Conservation (phyloP, 305 asterid genomes). For the Salvia sclarea region DNA sequence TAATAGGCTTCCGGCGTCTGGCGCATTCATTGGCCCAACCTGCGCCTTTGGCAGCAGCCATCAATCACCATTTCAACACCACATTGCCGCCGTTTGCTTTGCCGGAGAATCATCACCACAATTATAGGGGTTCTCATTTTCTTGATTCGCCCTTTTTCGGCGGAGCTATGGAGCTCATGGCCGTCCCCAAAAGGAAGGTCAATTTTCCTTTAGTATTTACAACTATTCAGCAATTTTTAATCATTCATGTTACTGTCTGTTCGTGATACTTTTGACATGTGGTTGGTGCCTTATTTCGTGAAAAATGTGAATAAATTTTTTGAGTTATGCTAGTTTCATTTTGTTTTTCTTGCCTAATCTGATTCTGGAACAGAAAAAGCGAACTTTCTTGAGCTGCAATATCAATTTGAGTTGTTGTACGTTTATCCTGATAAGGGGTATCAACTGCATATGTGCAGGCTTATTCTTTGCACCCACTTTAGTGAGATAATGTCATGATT, state of each 20-base stretch:
- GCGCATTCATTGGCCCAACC: constrained; percentile 54
- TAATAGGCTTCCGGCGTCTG: constrained; percentile 46
- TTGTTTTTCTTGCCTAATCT: background rate
- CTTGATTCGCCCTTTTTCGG: constrained; percentile 39
- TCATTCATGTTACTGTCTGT: background rate
- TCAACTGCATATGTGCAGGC: background rate
- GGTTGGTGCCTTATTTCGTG: background rate
- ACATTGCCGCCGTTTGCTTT: constrained; percentile 54
- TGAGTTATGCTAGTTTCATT: background rate
- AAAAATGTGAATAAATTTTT: background rate
- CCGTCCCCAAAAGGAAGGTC: constrained; percentile 68
- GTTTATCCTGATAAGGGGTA: background rate
- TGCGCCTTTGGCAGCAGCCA: constrained; percentile 48
- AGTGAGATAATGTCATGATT: background rate
- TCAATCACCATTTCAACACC: constrained; percentile 26
- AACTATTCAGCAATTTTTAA: too few species aligned
- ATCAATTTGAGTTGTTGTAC: background rate
- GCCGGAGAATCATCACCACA: constrained; percentile 53
- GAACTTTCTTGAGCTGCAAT: background rate
- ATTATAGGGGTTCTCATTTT: constrained; percentile 27
- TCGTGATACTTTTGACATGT: background rate
- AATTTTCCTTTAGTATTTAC: background rate
- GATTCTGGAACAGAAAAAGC: background rate
- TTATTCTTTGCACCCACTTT: background rate
- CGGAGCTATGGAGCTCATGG: constrained; percentile 86